Conservation (phyloP, 768 basidiomycete species). For the Guyanaporus albipodus region DNA sequence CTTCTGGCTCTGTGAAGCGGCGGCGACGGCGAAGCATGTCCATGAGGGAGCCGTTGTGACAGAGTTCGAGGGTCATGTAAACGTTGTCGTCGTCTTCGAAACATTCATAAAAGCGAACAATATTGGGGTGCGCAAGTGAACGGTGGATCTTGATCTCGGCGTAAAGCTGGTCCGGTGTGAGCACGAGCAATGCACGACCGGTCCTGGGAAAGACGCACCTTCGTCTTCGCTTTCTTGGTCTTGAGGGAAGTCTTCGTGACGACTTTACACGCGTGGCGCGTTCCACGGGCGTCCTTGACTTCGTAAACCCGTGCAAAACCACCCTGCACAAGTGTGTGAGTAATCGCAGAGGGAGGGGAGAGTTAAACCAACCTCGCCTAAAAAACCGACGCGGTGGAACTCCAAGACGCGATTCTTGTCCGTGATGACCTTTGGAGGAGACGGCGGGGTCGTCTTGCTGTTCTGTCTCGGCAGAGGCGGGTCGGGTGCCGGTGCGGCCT, state of each 20-base stretch:
- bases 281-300: slow-evolving; percentile 68
- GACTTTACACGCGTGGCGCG: slow-evolving; percentile 84
- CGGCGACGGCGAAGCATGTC: slow-evolving; percentile 84
- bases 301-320: slow-evolving; percentile 98
- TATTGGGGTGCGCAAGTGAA: slow-evolving; percentile 86
- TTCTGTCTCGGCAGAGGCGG: slow-evolving; percentile 80
- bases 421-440: slow-evolving; percentile 71
- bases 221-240: slow-evolving; percentile 96
- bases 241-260: slow-evolving; percentile 89
- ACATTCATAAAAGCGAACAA: slow-evolving; percentile 88
- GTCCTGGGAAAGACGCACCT: slow-evolving; percentile 46
- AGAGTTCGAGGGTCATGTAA: slow-evolving; percentile 95
- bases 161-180: slow-evolving; percentile 61
- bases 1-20: slow-evolving; percentile 88
- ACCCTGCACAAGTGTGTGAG: slow-evolving; percentile 42
- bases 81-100: slow-evolving; percentile 96
- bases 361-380: slow-evolving; percentile 67
- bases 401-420: slow-evolving; percentile 56
- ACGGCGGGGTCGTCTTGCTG: slow-evolving; percentile 75
- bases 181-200: not conserved
- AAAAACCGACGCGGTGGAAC: slow-evolving; percentile 72
- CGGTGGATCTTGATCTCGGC: slow-evolving; percentile 99
- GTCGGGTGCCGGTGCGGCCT: slow-evolving; percentile 41
- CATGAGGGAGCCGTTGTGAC: slow-evolving; percentile 86
- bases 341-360: not conserved